phyloP scores from a whole-genome alignment of 2,329 filamentous ascomycete genomes.

The Xylaria sp. region DNA sequence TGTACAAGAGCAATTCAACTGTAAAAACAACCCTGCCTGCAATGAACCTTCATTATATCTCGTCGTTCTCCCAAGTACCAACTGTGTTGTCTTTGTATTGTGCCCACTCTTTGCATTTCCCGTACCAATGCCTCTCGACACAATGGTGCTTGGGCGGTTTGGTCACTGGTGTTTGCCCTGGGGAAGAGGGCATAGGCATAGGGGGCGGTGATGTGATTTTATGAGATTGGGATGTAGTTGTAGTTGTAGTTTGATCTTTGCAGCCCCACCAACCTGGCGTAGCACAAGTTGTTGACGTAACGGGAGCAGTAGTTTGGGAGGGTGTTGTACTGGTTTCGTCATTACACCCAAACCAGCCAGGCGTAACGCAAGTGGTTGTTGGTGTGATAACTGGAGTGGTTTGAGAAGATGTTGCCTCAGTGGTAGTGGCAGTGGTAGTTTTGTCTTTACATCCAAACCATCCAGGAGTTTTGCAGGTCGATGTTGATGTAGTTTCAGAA shows the following conservation, averaged over 20 bases:
- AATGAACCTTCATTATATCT: conserved; percentile 41
- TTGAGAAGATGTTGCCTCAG: conserved; percentile 57
- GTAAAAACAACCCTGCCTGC: conserved; percentile 5
- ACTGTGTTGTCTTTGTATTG: conserved; percentile 13
- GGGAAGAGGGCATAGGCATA: conserved; percentile 38
- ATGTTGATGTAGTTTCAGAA: conserved; percentile 54
- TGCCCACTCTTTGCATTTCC: conserved; percentile 46
- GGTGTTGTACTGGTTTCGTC: conserved; percentile 66
- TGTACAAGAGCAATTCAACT: conserved; percentile 31
- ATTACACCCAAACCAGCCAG: conserved; percentile 66
- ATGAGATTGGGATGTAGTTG: conserved; percentile 37
- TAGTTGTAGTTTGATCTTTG: conserved; percentile 60
- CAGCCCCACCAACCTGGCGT: conserved; percentile 72
- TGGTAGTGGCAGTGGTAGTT: conserved; percentile 62
- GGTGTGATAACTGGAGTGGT: conserved; percentile 52
- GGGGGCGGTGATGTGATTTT: conserved; percentile 46
- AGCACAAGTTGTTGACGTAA: conserved; percentile 60
- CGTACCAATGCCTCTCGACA: conserved; percentile 45
- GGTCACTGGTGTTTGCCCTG: conserved; percentile 28
- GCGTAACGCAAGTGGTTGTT: conserved; percentile 43
- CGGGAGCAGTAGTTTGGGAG: conserved; percentile 57
- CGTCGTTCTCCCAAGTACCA: conserved; percentile 41
- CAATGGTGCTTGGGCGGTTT: conserved; percentile 42
- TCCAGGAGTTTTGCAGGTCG: conserved; percentile 70
- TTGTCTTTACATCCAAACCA: conserved; percentile 77